Percentiles rank a stretch among this genome's conserved stretches.
phyloP scores from a whole-genome alignment of 2,329 filamentous ascomycete species.

The Penicillium brevicompactum region DNA sequence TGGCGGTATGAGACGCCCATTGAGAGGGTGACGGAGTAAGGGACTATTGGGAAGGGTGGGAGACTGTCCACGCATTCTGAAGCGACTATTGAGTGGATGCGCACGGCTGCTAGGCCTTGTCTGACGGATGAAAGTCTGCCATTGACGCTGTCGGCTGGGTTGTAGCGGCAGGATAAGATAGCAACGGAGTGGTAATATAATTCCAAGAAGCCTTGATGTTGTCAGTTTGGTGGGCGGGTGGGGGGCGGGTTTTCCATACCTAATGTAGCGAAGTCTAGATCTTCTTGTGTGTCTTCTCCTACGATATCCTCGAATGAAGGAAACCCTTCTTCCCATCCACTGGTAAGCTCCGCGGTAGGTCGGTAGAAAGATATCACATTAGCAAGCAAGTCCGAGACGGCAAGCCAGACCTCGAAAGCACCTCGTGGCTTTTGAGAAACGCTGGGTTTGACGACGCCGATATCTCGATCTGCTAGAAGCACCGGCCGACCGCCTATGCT shows the following conservation, averaged over 20 bases:
- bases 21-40: slow-evolving; percentile 58
- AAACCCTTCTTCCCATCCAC: slow-evolving; percentile 43
- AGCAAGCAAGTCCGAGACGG: slow-evolving; percentile 40
- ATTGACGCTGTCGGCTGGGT: slow-evolving; percentile 37
- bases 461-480: slow-evolving; percentile 43
- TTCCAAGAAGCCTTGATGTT: slow-evolving; percentile 50
- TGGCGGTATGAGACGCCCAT: slow-evolving; percentile 61
- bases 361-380: slow-evolving; percentile 45
- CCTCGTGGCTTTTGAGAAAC: slow-evolving; percentile 13
- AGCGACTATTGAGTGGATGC: slow-evolving; percentile 56
- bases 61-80: slow-evolving; percentile 49
- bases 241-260: slow-evolving; percentile 17
- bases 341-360: slow-evolving; percentile 34
- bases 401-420: slow-evolving; percentile 42
- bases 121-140: slow-evolving; percentile 55
- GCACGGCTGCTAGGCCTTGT: slow-evolving; percentile 57
- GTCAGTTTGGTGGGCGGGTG: not conserved
- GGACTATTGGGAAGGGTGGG: slow-evolving; percentile 56
- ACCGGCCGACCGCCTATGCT: slow-evolving; percentile 44
- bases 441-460: slow-evolving; percentile 37
- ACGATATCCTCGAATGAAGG: slow-evolving; percentile 41
- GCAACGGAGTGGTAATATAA: slow-evolving; percentile 60
- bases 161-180: slow-evolving; percentile 58
- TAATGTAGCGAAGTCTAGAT: slow-evolving; percentile 33
- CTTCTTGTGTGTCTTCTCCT: slow-evolving; percentile 25